Evolutionary conservation across 2,329 filamentous ascomycete species (phyloP), one percentile per base, ranked within the genome.

Genomic region (Cercospora sp.): DNA sequence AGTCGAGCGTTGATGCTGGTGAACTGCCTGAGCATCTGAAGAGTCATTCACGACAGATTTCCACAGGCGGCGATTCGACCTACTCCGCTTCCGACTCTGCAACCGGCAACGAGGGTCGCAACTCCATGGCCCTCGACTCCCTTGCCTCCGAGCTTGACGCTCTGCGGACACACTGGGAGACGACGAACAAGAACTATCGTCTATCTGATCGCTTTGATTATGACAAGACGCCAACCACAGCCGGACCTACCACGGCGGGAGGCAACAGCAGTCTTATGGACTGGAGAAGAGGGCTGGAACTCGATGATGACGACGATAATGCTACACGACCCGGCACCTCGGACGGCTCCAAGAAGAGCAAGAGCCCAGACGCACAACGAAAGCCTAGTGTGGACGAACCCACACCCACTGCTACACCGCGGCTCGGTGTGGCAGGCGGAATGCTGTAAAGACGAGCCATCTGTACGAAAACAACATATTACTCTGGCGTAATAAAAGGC

Each of bases 101-200:
- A 18, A 66, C 71, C 23, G 67, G 64, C 30, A 69, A 60, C n/a
- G 71, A 69, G 53, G 73, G 69, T 59, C 76, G 78, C 63, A 78
- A 81, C 63, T 79, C 80, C 36, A 42, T 79, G 73, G 78, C 67
- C 3, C 86, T 99, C 20, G 95, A 99, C 80, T 95, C 90, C 71
- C 87, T 99, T 26, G 94, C 95, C 10, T 93, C 88, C 71, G 95
- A 99, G 82, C 88, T 99, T 7, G 95, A 99, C 78, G 91, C 92
- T 12, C 85, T 99, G 59, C 89, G 94, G 63, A 92, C 85, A 63
- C 94, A 97, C 75, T 99, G 95, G 95, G 93, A 98, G 81, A 92
- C 90, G 45, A 97, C 93, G 12, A 97, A 94, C 82, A 95, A 96
- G 80, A 96, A 92, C 75, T 97, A 98, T 79, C 90, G 95, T 26